Conservation (phyloP, 139 green algal genomes). For the Chlorella sp. region DNA sequence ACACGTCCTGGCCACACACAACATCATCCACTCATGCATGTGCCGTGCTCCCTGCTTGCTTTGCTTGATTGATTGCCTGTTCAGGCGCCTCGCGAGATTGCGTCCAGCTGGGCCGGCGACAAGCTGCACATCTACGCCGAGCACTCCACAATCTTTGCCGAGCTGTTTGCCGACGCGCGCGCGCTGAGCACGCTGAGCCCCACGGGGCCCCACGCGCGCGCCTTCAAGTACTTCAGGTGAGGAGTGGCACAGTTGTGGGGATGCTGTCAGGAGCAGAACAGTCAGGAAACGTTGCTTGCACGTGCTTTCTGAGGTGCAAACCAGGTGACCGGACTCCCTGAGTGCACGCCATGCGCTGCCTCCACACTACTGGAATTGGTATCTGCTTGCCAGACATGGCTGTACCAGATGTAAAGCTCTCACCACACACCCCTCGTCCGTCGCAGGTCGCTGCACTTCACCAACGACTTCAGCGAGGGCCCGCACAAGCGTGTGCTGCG, state of each 20-base stretch:
- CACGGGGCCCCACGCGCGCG: background rate
- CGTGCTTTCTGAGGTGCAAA: too few species aligned
- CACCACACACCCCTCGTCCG: too few species aligned
- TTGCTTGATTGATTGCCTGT: too few species aligned
- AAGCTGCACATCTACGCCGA: conserved; percentile 18
- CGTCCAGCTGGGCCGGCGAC: conserved; percentile 2
- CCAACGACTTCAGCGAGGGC: conserved; percentile 14
- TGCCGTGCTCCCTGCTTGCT: too few species aligned
- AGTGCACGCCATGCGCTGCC: too few species aligned
- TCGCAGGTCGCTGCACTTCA: conserved; percentile 30
- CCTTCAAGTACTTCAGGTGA: conserved; percentile 20
- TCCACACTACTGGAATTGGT: too few species aligned
- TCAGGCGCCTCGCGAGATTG: background rate
- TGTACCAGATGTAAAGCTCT: too few species aligned
- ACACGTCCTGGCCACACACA: background rate
- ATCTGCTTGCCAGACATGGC: too few species aligned
- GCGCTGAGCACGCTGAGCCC: conserved; percentile 6
- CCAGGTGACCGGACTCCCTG: too few species aligned
- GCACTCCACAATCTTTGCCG: conserved; percentile 20
- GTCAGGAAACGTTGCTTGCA: too few species aligned
- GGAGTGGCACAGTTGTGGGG: background rate
- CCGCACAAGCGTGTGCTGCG: conserved; percentile 25
- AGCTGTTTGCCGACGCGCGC: conserved; percentile 21
- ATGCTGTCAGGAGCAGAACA: too few species aligned
- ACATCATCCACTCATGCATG: background rate